Conservation (phyloP, 148 eudicot genomes). For the Nyssa sinensis region DNA sequence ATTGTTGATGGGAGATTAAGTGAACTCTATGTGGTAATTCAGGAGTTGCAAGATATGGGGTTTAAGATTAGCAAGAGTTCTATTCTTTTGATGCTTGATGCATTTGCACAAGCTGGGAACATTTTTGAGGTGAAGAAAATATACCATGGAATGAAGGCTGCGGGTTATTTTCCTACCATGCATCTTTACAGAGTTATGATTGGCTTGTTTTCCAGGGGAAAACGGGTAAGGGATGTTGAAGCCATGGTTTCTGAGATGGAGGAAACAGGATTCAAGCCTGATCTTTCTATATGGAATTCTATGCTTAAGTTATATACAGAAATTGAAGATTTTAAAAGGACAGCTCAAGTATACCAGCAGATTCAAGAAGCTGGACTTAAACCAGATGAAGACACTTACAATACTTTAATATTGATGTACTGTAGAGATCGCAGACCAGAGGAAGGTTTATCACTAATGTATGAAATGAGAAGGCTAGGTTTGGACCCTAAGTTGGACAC, state of each 20-base stretch:
- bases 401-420: constrained; percentile 80
- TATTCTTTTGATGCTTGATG: constrained; percentile 89
- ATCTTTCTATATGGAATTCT: constrained; percentile 73
- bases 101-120: constrained; percentile 80
- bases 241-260: constrained; percentile 87
- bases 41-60: constrained; percentile 98
- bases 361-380: constrained; percentile 60
- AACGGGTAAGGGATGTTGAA: constrained; percentile 83
- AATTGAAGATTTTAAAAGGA: constrained; percentile 68
- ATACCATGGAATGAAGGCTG: constrained; percentile 93
- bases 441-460: constrained; percentile 69
- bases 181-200: constrained; percentile 90
- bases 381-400: constrained; percentile 86
- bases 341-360: constrained; percentile 66
- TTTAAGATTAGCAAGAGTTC: constrained; percentile 89
- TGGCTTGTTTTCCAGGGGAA: constrained; percentile 68
- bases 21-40: constrained; percentile 82
- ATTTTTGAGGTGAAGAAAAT: constrained; percentile 96
- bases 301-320: constrained; percentile 83
- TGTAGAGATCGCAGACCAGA: constrained; percentile 87
- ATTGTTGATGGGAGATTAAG: constrained; percentile 73
- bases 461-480: constrained; percentile 65
- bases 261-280: constrained; percentile 85
- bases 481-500: constrained; percentile 64
- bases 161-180: constrained; percentile 94